These are phyloP conservation scores for Clitoria ternatea DNA, from an alignment of 306 rosid genomes.

Conservation along the genomic window DNA sequence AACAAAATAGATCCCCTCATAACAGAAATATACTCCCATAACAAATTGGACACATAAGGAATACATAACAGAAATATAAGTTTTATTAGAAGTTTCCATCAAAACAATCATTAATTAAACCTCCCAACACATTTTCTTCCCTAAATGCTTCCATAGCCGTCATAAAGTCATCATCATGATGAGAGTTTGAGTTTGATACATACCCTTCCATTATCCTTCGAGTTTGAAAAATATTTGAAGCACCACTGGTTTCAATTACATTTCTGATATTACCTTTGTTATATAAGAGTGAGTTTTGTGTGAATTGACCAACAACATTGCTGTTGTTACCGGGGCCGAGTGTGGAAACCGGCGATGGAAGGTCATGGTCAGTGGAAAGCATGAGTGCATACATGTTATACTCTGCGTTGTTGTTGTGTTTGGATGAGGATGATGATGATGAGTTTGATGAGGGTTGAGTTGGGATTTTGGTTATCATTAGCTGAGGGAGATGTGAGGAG, in stretches of 20 bases:
- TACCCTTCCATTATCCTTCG: background rate
- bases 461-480: slow-evolving; percentile 9
- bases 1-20: too few relatives aligned
- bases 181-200: background rate
- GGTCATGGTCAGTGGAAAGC: background rate
- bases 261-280: background rate
- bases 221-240: too few relatives aligned
- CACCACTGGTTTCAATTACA: background rate
- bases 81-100: too few relatives aligned
- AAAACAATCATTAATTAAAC: too few relatives aligned
- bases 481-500: background rate
- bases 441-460: background rate
- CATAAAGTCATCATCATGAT: background rate
- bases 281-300: background rate
- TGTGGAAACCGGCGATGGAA: background rate
- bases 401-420: background rate
- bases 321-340: background rate
- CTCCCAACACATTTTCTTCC: too few relatives aligned
- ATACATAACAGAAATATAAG: too few relatives aligned
- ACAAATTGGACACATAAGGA: too few relatives aligned
- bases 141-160: background rate
- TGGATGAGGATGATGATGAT: background rate
- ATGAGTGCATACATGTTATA: background rate
- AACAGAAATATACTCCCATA: too few relatives aligned
- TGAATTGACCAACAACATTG: background rate